Evolutionary conservation across 805 yeast species (phyloP).

Genomic region (Metschnikowia henanensis): DNA sequence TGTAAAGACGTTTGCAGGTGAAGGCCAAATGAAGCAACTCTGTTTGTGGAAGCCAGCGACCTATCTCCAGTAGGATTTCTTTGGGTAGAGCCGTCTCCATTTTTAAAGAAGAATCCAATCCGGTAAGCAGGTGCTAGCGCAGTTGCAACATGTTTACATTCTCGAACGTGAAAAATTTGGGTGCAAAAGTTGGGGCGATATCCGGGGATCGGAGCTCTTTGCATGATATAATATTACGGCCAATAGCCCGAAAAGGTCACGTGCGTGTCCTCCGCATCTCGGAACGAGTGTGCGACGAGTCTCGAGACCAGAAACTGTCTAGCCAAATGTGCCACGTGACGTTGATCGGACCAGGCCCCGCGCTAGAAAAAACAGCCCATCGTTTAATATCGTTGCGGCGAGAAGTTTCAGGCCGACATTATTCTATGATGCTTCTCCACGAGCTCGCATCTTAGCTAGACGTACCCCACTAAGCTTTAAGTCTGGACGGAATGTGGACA

Average conservation of each 20-base stretch:
- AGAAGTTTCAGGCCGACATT: too few species aligned
- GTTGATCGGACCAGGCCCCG: too few species aligned
- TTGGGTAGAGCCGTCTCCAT: slow-evolving; percentile 14
- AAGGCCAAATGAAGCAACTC: slow-evolving; percentile 14
- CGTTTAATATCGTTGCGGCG: too few species aligned
- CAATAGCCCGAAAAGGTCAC: slow-evolving; percentile 1
- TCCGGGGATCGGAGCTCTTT: slow-evolving; percentile 20
- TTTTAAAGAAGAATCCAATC: slow-evolving; percentile 2
- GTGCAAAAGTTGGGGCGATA: slow-evolving; percentile 19
- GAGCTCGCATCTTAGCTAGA: too few species aligned
- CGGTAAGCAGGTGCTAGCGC: neutral
- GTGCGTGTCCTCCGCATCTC: neutral
- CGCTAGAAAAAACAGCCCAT: too few species aligned
- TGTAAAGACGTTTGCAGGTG: slow-evolving; percentile 9
- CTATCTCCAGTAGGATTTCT: slow-evolving; percentile 10
- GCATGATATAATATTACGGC: slow-evolving; percentile 1
- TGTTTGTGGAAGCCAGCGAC: slow-evolving; percentile 13
- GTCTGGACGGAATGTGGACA: too few species aligned
- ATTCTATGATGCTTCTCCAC: too few species aligned
- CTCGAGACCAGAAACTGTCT: too few species aligned
- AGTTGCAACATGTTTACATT: neutral
- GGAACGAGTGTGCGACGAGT: neutral
- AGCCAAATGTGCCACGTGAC: too few species aligned
- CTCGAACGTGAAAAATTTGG: slow-evolving; percentile 9
- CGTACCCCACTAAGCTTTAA: too few species aligned